Evolutionary conservation across 2,329 filamentous ascomycete genomes (phyloP).

Genomic region (Stachybotrys elegans): DNA sequence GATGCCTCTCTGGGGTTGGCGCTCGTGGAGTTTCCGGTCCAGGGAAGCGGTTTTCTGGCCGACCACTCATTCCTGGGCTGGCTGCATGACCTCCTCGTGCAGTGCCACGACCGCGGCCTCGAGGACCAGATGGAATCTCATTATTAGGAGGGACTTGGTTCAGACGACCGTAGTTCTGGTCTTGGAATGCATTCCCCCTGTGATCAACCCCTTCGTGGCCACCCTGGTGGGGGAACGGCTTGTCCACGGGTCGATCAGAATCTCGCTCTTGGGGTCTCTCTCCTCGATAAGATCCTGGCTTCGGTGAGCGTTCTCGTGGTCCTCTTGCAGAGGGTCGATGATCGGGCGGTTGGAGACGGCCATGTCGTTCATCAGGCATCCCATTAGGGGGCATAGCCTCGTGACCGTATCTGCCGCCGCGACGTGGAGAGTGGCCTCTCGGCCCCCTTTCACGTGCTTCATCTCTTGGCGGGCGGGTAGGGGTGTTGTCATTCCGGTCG

Average conservation of each 20-base stretch:
- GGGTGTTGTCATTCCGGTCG: conserved; percentile 27
- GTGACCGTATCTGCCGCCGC: conserved; percentile 25
- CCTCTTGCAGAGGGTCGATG: conserved; percentile 24
- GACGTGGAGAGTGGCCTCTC: conserved; percentile 45
- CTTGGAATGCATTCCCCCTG: conserved; percentile 45
- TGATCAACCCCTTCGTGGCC: conserved; percentile 44
- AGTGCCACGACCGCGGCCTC: conserved; percentile 41
- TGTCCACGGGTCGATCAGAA: conserved; percentile 26
- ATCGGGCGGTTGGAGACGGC: conserved; percentile 34
- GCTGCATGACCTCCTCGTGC: conserved; percentile 29
- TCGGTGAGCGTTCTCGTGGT: conserved; percentile 25
- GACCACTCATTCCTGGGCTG: conserved; percentile 29
- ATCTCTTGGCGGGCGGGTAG: conserved; percentile 36
- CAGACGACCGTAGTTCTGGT: conserved; percentile 59
- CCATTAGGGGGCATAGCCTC: conserved; percentile 27
- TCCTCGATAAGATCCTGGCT: conserved; percentile 20
- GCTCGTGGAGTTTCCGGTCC: conserved; percentile 34
- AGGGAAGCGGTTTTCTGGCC: conserved; percentile 38
- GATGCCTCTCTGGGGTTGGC: conserved; percentile 44
- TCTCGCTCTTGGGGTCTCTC: conserved; percentile 36
- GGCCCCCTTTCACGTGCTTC: conserved; percentile 37
- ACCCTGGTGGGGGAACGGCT: conserved; percentile 32
- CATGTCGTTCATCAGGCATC: conserved; percentile 41
- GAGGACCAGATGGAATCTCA: conserved; percentile 51
- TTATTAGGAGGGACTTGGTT: conserved; percentile 44